Base-by-base conservation (phyloP, 140 eudicot species). In the Stevia rebaudiana region DNA sequence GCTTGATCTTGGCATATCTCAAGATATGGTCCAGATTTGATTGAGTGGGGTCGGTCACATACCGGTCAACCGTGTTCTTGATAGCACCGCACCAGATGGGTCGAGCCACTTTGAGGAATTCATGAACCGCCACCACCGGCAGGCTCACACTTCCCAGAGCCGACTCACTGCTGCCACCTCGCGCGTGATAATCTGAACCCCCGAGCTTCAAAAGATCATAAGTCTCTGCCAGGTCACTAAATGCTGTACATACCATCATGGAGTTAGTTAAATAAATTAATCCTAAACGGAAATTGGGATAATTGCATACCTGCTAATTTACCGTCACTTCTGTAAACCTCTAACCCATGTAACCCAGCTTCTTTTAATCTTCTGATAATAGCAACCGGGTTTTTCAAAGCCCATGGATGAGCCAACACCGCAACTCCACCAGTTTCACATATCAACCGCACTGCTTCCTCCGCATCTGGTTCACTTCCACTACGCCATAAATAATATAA, bases 401-500 rank as follows among this genome's bases (percentile, higher is more conserved):
- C 90, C 97, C 97, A 90, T 68, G 97, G 97, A 74, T 90, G 97
- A 48, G 97, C 97, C 78, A 90, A 53, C n/a, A 90, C 95, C 16
- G 91, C 84, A 51, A 90, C 83, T 6, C 97, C 97, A 31, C 97
- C 95, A 0, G 95, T 90, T 75, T 87, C 84, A 70, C 86, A 60
- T 28, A 90, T 82, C 42, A 90, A 46, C 16, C 62, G 65, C 69
- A 90, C 91, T 1, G 97, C 84, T 52, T 80, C 89, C 82, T 87
- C 95, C 22, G 76, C 88, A 66, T 61, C 76, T 7, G 97, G 97
- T 68, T 90, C 97, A 72, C 94, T 84, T 78, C 97, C 97, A 52
- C 97, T 90, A 62, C 13, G 46, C 25, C 56, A 68, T 4, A 30
- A 59, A 21, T 9, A 24, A 1, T 33, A 24, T 22, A 23, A 17